Evolutionary conservation across 2,329 filamentous ascomycete genomes (phyloP).

Genomic region (Pleoardoris graminearum): DNA sequence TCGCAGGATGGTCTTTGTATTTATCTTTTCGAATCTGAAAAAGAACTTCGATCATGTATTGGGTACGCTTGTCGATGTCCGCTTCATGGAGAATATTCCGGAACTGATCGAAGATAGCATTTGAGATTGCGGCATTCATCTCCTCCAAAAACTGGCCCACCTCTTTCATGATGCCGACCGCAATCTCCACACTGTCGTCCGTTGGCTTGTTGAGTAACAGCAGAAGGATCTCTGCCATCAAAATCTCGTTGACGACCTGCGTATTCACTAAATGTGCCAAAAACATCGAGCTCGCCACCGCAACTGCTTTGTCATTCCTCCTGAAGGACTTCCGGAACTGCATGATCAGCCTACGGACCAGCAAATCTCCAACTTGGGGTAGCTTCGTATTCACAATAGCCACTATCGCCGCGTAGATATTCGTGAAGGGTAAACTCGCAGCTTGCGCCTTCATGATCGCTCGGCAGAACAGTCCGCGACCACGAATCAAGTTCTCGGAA

Average conservation of each 20-base stretch:
- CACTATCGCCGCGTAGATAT: constrained; percentile 93
- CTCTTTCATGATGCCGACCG: constrained; percentile 88
- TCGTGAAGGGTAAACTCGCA: constrained; percentile 91
- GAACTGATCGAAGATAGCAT: constrained; percentile 94
- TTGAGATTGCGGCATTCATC: constrained; percentile 86
- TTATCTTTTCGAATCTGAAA: constrained; percentile 96
- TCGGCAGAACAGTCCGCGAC: constrained; percentile 88
- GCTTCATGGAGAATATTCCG: constrained; percentile 93
- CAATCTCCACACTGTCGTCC: constrained; percentile 96
- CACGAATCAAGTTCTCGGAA: constrained; percentile 88
- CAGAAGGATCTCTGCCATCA: constrained; percentile 89
- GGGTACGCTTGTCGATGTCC: constrained; percentile 95
- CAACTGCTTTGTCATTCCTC: constrained; percentile 95
- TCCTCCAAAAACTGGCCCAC: constrained; percentile 94
- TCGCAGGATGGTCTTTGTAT: constrained; percentile 90
- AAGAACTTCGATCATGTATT: constrained; percentile 98
- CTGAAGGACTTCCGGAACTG: constrained; percentile 96
- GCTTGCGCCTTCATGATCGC: constrained; percentile 99
- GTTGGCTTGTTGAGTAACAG: constrained; percentile 94
- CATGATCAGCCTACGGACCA: constrained; percentile 81
- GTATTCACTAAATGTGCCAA: constrained; percentile 95
- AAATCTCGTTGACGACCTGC: constrained; percentile 91
- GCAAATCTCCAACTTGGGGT: constrained; percentile 88
- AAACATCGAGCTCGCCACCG: constrained; percentile 89
- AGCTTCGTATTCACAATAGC: constrained; percentile 98